These are phyloP conservation scores for Clavariopsis aquatica DNA, from an alignment of 495 filamentous ascomycete species.

Conservation along the genomic window DNA sequence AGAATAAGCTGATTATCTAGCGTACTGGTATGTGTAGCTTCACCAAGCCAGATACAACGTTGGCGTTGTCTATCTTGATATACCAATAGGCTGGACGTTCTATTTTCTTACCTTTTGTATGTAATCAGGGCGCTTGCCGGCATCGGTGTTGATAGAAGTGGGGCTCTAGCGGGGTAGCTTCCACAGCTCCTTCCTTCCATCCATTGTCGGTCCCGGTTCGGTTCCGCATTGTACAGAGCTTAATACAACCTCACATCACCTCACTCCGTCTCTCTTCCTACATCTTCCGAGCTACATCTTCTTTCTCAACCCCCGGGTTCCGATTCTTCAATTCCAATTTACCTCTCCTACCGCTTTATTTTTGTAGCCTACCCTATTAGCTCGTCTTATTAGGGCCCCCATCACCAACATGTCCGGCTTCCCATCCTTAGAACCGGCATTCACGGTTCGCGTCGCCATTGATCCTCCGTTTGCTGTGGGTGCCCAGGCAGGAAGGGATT, in stretches of 20 bases:
- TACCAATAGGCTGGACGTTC: too few relatives aligned
- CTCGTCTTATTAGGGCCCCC: neutral
- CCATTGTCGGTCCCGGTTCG: neutral
- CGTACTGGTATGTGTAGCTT: too few relatives aligned
- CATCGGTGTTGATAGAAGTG: neutral
- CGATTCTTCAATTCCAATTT: neutral
- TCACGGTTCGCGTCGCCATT: conserved; percentile 46
- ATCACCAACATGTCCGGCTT: conserved; percentile 49
- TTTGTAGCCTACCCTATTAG: neutral
- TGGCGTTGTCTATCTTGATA: too few relatives aligned
- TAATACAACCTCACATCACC: neutral
- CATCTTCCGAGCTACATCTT: neutral
- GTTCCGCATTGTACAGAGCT: neutral
- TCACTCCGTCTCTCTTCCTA: neutral
- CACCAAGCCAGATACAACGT: too few relatives aligned
- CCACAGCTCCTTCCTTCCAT: neutral
- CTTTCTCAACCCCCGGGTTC: neutral
- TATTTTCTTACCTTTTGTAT: too few relatives aligned
- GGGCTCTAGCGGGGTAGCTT: neutral
- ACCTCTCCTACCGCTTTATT: neutral
- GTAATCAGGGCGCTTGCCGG: too few relatives aligned
- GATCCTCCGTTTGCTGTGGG: conserved; percentile 37
- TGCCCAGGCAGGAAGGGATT: conserved; percentile 32
- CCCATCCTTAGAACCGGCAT: conserved; percentile 50
- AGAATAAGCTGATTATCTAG: too few relatives aligned